Conservation (phyloP, 169 alveolate genomes). For the Toxoplasma gondii region DNA sequence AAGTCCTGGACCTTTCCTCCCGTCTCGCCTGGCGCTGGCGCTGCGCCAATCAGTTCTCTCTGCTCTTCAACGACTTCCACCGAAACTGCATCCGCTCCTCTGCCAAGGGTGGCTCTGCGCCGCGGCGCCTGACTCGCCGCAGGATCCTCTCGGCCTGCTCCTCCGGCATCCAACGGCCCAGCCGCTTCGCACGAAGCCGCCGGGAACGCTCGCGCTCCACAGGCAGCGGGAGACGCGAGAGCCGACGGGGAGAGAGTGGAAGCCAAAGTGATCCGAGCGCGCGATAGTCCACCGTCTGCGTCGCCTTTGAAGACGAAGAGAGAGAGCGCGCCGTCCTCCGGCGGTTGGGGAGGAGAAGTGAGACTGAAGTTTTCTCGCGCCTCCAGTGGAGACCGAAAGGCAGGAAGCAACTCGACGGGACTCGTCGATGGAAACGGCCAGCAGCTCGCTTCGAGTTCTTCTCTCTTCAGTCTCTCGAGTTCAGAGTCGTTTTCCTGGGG, state of each 20-base stretch:
- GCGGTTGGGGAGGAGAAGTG: too few species aligned
- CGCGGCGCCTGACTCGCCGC: not conserved
- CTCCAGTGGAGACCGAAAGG: too few species aligned
- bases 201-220: not conserved
- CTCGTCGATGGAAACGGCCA: too few species aligned
- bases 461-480: too few species aligned
- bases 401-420: too few species aligned
- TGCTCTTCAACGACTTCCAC: not conserved
- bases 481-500: too few species aligned
- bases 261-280: not conserved
- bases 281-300: not conserved
- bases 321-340: not conserved
- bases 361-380: too few species aligned
- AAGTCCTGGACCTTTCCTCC: too few species aligned
- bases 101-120: not conserved
- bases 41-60: not conserved
- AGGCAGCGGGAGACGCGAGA: not conserved
- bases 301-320: slow-evolving; percentile 22
- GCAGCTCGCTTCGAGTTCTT: too few species aligned
- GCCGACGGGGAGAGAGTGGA: not conserved
- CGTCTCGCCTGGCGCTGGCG: too few species aligned
- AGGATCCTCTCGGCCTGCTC: not conserved
- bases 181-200: not conserved
- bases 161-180: too few species aligned
- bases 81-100: not conserved